Conservation (phyloP, 495 filamentous ascomycete species). For the Thermothielavioides terrestris region DNA sequence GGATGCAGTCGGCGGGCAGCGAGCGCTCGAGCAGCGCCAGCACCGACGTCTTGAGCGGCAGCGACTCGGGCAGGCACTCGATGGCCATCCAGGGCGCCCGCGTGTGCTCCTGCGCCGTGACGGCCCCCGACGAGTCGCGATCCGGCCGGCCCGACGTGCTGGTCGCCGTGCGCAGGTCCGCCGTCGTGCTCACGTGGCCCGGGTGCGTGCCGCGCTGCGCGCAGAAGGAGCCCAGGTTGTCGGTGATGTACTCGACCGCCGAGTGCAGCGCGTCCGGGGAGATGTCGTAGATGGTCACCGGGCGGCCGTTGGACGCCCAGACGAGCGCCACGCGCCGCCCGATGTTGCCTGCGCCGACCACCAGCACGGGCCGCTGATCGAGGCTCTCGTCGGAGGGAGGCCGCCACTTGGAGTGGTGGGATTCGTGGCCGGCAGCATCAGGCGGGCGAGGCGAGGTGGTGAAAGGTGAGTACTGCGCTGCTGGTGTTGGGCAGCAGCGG, state of each 20-base stretch:
- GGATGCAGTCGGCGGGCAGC: constrained; percentile 37
- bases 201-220: constrained; percentile 18
- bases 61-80: constrained; percentile 49
- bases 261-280: constrained; percentile 20
- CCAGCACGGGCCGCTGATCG: constrained; percentile 27
- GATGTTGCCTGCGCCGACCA: constrained; percentile 32
- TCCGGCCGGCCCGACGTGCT: constrained; percentile 10
- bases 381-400: constrained; percentile 22
- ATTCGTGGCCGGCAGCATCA: background rate
- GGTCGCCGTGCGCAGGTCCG: constrained; percentile 22
- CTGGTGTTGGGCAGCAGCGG: background rate
- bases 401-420: constrained; percentile 13
- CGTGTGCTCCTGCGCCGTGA: constrained; percentile 3
- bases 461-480: background rate
- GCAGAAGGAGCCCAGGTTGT: constrained; percentile 28
- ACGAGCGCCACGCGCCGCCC: constrained; percentile 29
- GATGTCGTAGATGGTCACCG: constrained; percentile 33
- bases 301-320: constrained; percentile 29
- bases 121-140: background rate
- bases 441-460: background rate
- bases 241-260: constrained; percentile 28
- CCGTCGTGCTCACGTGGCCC: constrained; percentile 26
- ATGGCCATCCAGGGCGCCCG: constrained; percentile 43
- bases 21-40: constrained; percentile 40
- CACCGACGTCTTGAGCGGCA: constrained; percentile 42